A percentile compares a stretch with the other conserved stretches of the same genome.
These are phyloP conservation scores for Paramyrothecium roridum DNA, from an alignment of 2,329 filamentous ascomycete genomes.

Conservation along the genomic window DNA sequence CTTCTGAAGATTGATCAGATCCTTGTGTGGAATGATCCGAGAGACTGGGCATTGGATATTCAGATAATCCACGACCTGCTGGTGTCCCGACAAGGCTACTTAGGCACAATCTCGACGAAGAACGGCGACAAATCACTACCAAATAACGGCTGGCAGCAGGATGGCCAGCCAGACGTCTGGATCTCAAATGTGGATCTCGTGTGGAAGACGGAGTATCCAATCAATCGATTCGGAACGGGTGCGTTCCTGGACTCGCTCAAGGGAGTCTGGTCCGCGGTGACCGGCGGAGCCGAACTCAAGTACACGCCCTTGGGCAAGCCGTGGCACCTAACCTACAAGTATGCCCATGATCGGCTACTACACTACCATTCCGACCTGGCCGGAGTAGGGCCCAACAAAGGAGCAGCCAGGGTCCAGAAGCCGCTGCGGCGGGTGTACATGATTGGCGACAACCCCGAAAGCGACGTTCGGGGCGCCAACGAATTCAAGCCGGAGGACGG, in stretches of 20 bases:
- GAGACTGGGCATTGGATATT: constrained; percentile 91
- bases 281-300: constrained; percentile 57
- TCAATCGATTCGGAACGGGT: constrained; percentile 86
- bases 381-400: constrained; percentile 11
- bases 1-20: constrained; percentile 81
- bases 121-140: constrained; percentile 65
- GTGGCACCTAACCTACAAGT: constrained; percentile 71
- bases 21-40: constrained; percentile 91
- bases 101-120: constrained; percentile 74
- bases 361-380: constrained; percentile 31
- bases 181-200: constrained; percentile 89
- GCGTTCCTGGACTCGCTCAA: constrained; percentile 81
- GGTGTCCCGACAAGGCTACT: constrained; percentile 70
- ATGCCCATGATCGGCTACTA: constrained; percentile 71
- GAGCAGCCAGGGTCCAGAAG: constrained; percentile 43
- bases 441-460: constrained; percentile 88
- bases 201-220: constrained; percentile 82
- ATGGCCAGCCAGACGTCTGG: constrained; percentile 76
- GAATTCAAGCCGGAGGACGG: constrained; percentile 63
- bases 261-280: constrained; percentile 75
- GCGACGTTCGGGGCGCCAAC: constrained; percentile 87
- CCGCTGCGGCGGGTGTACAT: constrained; percentile 81
- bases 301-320: constrained; percentile 82
- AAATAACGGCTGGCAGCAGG: constrained; percentile 77
- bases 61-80: constrained; percentile 83